A percentile compares a stretch with the other conserved stretches of the same genome.
Evolutionary conservation across 352 stramenopile species (phyloP).

Genomic region (Phytophthora vignae): DNA sequence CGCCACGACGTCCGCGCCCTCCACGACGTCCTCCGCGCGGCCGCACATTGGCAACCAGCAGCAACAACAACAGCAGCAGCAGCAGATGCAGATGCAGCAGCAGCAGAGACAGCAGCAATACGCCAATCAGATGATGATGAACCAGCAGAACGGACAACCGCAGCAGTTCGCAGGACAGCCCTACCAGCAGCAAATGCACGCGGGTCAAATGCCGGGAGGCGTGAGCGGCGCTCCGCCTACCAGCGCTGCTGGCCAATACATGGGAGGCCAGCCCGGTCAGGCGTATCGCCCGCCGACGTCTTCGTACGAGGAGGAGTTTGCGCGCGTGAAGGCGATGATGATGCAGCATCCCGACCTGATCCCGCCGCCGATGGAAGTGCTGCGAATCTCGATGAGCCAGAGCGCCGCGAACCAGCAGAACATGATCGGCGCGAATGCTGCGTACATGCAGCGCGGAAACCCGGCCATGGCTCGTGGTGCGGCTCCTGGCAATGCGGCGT

Average conservation of each 20-base stretch:
- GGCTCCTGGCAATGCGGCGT: conserved; percentile 47
- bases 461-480: conserved; percentile 64
- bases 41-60: conserved; percentile 73
- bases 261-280: conserved; percentile 59
- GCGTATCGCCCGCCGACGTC: conserved; percentile 67
- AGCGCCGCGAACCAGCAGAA: conserved; percentile 59
- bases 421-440: conserved; percentile 62
- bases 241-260: conserved; percentile 63
- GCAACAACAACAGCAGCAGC: conserved; percentile 41
- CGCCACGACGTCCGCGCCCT: conserved; percentile 40
- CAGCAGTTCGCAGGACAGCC: conserved; percentile 52
- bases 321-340: conserved; percentile 90
- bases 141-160: conserved; percentile 51
- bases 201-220: conserved; percentile 39
- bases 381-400: conserved; percentile 87
- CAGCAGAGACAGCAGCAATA: conserved; percentile 68
- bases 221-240: conserved; percentile 42
- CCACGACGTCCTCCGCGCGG: conserved; percentile 66
- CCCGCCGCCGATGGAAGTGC: conserved; percentile 85
- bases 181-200: conserved; percentile 66
- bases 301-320: conserved; percentile 89
- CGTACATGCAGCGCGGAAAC: conserved; percentile 75
- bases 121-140: conserved; percentile 82
- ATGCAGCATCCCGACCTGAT: conserved; percentile 90
- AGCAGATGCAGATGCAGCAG: conserved; percentile 49